Evolutionary conservation across 2,329 filamentous ascomycete species (phyloP).

Genomic region (Sclerotinia glacialis): DNA sequence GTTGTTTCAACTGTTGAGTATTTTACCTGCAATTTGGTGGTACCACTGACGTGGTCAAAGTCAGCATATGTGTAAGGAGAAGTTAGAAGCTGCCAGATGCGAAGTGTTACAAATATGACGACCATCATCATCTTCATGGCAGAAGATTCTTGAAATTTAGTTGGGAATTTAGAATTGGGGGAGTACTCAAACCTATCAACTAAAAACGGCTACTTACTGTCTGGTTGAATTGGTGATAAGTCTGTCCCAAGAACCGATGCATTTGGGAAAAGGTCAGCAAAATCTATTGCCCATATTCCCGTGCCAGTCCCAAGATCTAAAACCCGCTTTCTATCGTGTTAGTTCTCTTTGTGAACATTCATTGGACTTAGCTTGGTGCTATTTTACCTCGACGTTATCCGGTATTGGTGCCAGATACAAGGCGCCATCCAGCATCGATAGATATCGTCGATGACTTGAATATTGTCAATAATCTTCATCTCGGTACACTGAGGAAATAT

Average conservation of each 20-base stretch:
- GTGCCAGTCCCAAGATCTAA: constrained; percentile 42
- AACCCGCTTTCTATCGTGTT: constrained; percentile 1
- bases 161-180: too few relatives aligned
- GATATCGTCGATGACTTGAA: constrained; percentile 38
- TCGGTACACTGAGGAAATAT: neutral
- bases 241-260: constrained; percentile 39
- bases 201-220: constrained; percentile 30
- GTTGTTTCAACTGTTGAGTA: neutral
- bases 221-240: constrained; percentile 41
- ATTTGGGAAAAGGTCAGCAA: constrained; percentile 38
- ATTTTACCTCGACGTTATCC: constrained; percentile 31
- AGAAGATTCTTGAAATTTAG: neutral
- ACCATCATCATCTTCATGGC: too few relatives aligned
- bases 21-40: constrained; percentile 52
- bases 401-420: constrained; percentile 37
- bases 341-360: neutral
- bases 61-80: neutral
- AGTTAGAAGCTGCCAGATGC: neutral
- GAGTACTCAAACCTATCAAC: neutral
- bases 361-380: neutral
- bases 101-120: neutral
- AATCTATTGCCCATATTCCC: constrained; percentile 46
- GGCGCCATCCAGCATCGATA: constrained; percentile 31
- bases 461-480: constrained; percentile 1
- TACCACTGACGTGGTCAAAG: constrained; percentile 40